phyloP scores from a whole-genome alignment of 176 grass and related monocot genomes.

The Guadua angustifolia region DNA sequence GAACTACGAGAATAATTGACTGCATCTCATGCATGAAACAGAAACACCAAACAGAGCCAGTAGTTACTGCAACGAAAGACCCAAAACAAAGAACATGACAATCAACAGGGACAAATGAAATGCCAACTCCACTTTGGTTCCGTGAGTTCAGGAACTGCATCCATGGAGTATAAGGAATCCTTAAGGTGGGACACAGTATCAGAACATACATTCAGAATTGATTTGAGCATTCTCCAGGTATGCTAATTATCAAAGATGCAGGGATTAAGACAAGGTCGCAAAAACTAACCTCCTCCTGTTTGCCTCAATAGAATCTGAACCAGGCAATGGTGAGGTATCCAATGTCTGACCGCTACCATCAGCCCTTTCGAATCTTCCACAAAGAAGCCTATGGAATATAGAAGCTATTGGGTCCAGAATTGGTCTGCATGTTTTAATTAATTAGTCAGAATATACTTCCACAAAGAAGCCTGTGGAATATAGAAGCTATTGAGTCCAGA shows the following conservation, averaged over 20 bases:
- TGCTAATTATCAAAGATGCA: slow-evolving; percentile 3
- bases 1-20: background rate
- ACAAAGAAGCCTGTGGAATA: slow-evolving; percentile 73
- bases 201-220: slow-evolving; percentile 9
- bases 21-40: slow-evolving; percentile 2
- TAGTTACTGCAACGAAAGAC: background rate
- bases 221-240: background rate
- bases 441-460: slow-evolving; percentile 47
- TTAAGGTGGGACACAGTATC: slow-evolving; percentile 10
- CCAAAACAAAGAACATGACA: slow-evolving; percentile 13
- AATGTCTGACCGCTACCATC: slow-evolving; percentile 62
- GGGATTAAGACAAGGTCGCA: background rate
- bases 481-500: slow-evolving; percentile 65
- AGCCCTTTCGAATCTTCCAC: slow-evolving; percentile 77
- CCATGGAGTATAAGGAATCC: background rate
- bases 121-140: background rate
- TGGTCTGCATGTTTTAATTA: slow-evolving; percentile 55
- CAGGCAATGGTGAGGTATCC: slow-evolving; percentile 73
- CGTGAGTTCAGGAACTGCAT: background rate
- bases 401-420: slow-evolving; percentile 84
- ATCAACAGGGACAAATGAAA: background rate
- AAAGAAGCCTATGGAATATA: slow-evolving; percentile 80
- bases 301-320: slow-evolving; percentile 88
- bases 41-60: background rate
- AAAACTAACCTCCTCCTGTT: slow-evolving; percentile 79